Evolutionary conservation across 192 early-diverging fungal genomes (phyloP), one percentile per base, ranked within the genome.

Genomic region (Linnemannia exigua): DNA sequence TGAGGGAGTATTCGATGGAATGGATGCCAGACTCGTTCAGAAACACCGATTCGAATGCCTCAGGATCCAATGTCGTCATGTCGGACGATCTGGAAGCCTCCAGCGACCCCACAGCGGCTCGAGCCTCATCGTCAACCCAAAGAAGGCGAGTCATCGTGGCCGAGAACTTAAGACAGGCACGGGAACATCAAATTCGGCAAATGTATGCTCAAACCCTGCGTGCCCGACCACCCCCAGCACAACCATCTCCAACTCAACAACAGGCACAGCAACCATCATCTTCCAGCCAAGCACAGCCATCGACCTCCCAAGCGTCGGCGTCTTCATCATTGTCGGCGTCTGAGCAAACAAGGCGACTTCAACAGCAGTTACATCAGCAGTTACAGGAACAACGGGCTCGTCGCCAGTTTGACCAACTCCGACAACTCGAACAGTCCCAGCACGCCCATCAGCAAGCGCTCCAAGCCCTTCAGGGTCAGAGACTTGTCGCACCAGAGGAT

Each of bases 171-270:
- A 75, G 33, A 38, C 52, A 63, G 12, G 25, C 69, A 5, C 73
- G 83, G 16, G 77, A 86, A 44, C 77, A 86, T 16, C 77, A 76
- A 14, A 67, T 86, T 50, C 48, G 83, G 46, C 71, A 80, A 14
- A n/a, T 77, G 14, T 86, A 86, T 41, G 70, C 76, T 28, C 84
- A 80, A 19, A 68, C 51, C 17, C 25, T 86, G 25, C 69, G 72
- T n/a, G 74, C 77, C 19, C 63, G 74, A 16, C 46, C 31, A 51
- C 28, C 72, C 33, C 38, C n/a, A 4, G 70, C 19, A 25, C 70
- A 70, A 28, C 37, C 44, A 15, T 76, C 75, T 70, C 8, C 36
- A 7, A 70, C 68, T 35, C 51, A 69, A 12, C 37, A n/a, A 0
- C 70, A 47, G 22, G 17, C 19, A 3, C 70, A 46, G 36, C 70